Evolutionary conservation across 1,284 basidiomycete genomes (phyloP).

Genomic region (Mycena citricolor): DNA sequence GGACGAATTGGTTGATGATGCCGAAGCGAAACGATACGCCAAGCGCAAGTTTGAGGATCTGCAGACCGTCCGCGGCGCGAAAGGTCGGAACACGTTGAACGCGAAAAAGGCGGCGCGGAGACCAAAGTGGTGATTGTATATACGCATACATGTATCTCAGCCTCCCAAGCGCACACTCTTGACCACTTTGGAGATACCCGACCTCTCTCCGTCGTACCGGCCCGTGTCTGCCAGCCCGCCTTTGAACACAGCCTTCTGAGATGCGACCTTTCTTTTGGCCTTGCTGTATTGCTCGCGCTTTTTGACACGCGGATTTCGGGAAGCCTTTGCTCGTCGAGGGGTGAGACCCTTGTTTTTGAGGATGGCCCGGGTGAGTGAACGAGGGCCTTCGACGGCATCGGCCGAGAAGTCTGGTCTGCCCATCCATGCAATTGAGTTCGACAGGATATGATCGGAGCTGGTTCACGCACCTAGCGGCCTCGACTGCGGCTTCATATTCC

Average conservation of each 20-base stretch:
- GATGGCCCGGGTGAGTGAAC: conserved; percentile 85
- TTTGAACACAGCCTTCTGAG: conserved; percentile 87
- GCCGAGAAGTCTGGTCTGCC: conserved; percentile 55
- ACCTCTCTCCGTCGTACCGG: conserved; percentile 68
- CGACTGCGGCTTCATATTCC: conserved; percentile 70
- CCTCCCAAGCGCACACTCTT: conserved; percentile 74
- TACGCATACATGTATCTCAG: too few species aligned
- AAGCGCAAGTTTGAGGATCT: conserved; percentile 93
- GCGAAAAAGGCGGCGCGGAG: conserved; percentile 64
- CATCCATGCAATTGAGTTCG: conserved; percentile 5
- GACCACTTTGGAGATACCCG: conserved; percentile 85
- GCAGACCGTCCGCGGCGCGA: conserved; percentile 69
- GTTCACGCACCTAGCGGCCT: conserved; percentile 66
- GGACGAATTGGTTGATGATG: conserved; percentile 87
- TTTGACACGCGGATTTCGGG: conserved; percentile 95
- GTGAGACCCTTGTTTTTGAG: conserved; percentile 92
- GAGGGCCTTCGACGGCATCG: conserved; percentile 65
- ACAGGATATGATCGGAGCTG: too few species aligned
- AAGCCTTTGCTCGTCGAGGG: conserved; percentile 79
- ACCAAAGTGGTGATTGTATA: conserved; percentile 74
- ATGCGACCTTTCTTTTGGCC: conserved; percentile 87
- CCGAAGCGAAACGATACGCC: conserved; percentile 83
- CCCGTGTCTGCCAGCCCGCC: conserved; percentile 69
- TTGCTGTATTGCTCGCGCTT: conserved; percentile 91
- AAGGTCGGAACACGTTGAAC: conserved; percentile 72